These are phyloP conservation scores for Clarireedia paspali DNA, from an alignment of 2,329 filamentous ascomycete genomes.

Conservation along the genomic window DNA sequence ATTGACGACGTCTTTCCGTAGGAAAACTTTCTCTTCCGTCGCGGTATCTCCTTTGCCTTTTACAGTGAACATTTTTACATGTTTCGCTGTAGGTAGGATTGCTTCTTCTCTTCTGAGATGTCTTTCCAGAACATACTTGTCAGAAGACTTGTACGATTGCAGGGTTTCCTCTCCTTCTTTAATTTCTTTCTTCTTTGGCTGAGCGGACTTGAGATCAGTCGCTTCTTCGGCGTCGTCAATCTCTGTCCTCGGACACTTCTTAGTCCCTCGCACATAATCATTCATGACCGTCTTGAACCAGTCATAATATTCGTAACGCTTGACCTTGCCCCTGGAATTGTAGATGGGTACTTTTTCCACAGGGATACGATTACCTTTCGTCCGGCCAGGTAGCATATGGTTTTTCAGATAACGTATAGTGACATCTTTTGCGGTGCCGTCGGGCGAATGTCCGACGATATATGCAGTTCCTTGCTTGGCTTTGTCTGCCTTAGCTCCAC, in stretches of 20 bases:
- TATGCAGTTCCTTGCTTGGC: slow-evolving; percentile 88
- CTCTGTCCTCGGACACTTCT: slow-evolving; percentile 50
- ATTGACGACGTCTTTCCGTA: slow-evolving; percentile 67
- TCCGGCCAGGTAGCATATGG: slow-evolving; percentile 76
- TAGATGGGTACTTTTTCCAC: slow-evolving; percentile 75
- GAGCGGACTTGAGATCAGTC: slow-evolving; percentile 65
- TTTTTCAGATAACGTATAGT: slow-evolving; percentile 84
- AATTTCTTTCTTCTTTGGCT: slow-evolving; percentile 64
- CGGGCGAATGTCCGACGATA: slow-evolving; percentile 70
- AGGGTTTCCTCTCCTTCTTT: slow-evolving; percentile 74
- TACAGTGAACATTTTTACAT: slow-evolving; percentile 67
- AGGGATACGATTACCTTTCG: slow-evolving; percentile 75
- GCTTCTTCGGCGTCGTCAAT: slow-evolving; percentile 74
- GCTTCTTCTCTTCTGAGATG: slow-evolving; percentile 92
- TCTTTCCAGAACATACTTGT: slow-evolving; percentile 76
- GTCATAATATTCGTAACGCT: slow-evolving; percentile 69
- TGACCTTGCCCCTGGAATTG: slow-evolving; percentile 68
- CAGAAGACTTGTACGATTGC: slow-evolving; percentile 79
- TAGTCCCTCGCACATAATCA: slow-evolving; percentile 53
- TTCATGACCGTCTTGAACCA: slow-evolving; percentile 83
- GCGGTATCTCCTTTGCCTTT: slow-evolving; percentile 66
- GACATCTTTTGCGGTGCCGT: slow-evolving; percentile 85
- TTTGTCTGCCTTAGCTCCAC: slow-evolving; percentile 75
- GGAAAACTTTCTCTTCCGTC: slow-evolving; percentile 74
- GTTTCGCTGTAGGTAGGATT: slow-evolving; percentile 57